phyloP scores from a whole-genome alignment of 1,284 basidiomycete genomes.

The Phlebopus sp. region DNA sequence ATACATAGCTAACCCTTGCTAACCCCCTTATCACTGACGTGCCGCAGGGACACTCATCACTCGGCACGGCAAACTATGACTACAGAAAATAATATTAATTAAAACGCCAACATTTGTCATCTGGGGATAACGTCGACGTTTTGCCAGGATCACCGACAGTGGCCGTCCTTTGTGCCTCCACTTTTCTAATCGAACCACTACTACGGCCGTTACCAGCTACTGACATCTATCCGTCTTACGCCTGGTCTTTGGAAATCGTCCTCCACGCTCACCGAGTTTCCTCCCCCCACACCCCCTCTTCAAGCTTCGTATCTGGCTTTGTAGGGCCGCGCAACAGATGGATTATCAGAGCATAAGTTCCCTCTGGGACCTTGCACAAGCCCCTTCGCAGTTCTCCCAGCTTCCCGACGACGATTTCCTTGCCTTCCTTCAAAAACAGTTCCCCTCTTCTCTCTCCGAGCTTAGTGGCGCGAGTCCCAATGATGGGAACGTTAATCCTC shows the following conservation, averaged over 20 bases:
- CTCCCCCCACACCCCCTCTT: background rate
- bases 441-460: conserved; percentile 36
- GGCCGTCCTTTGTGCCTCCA: background rate
- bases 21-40: conserved; percentile 2
- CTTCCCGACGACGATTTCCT: conserved; percentile 76
- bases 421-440: conserved; percentile 73
- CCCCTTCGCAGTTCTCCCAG: conserved; percentile 55
- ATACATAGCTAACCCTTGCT: background rate
- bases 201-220: background rate
- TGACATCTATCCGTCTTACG: background rate
- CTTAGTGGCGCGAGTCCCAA: conserved; percentile 24
- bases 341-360: conserved; percentile 32
- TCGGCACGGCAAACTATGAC: background rate
- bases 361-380: conserved; percentile 68
- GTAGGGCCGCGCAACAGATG: conserved; percentile 17
- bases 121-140: background rate
- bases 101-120: conserved; percentile 3
- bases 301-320: background rate
- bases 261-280: background rate
- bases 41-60: conserved; percentile 1
- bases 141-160: conserved; percentile 9
- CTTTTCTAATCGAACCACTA: background rate
- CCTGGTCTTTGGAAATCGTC: background rate
- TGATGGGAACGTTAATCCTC: conserved; percentile 52
- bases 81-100: background rate